Evolutionary conservation across 192 early-diverging fungal species (phyloP), one percentile per base, ranked within the genome.

Genomic region (Coemansia sp.): DNA sequence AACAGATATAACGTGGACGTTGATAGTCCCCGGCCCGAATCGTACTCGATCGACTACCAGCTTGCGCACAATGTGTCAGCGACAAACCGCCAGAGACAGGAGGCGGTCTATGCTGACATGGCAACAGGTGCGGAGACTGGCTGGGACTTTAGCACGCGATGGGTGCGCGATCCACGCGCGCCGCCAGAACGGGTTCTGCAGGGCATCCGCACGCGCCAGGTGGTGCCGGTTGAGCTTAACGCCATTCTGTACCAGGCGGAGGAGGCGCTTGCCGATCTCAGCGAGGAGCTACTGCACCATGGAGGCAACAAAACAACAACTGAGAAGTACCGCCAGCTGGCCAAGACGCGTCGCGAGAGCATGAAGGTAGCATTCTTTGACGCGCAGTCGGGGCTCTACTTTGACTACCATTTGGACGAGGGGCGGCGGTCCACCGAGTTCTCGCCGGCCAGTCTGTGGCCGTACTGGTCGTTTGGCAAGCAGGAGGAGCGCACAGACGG

Each of bases 181-280:
- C 58, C 63, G 1, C 50, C 65, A 4, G 68, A 80, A 21, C 66
- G 40, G 21, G 63, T 89, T 16, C 72, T 92, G 40, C 75, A 77
- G 4, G 69, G 74, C 2, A 82, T 92, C 18, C 72, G 83, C 52
- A 90, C 90, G 12, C 72, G 72, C 44, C 59, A 73, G 9, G 75
- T 91, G 48, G 73, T 92, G 18, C 91, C 91, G 3, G 82, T 90
- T 38, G 89, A 91, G 19, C 85, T 92, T 23, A 92, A 92, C 77
- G 74, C 88, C 16, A 80, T 92, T 39, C 69, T 92, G 52, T 91
- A 88, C 75, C 76, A 77, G 59, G 64, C 64, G 13, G 75, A 83
- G 54, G 13, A 47, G 48, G 54, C 69, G 0, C n/a, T 83, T 11
- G 47, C 72, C 9, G 64, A 65, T 11, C 50, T 73, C 13, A 67